Percentiles rank a stretch among this genome's conserved stretches.
phyloP scores from a whole-genome alignment of 768 basidiomycete species.

The Leccinum subgranulosum region DNA sequence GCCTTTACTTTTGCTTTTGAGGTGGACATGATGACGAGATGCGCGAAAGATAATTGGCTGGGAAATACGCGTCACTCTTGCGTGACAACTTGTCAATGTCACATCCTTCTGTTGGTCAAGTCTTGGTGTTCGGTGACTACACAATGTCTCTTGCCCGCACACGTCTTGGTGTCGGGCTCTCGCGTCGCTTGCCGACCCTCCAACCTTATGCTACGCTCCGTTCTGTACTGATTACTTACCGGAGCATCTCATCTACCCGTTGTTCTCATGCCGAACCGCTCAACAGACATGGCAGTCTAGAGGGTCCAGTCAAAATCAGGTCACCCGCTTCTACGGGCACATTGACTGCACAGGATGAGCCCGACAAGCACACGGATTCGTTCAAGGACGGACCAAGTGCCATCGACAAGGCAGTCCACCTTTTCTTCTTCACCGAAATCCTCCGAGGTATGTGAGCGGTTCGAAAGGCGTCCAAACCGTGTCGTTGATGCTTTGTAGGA shows the following conservation, averaged over 20 bases:
- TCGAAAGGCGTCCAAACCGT: neutral
- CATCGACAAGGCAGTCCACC: conserved; percentile 90
- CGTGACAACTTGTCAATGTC: conserved; percentile 32
- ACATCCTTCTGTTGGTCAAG: conserved; percentile 16
- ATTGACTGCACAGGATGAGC: conserved; percentile 37
- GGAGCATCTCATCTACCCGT: conserved; percentile 32
- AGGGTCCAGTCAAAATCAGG: conserved; percentile 26
- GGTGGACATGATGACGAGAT: conserved; percentile 41
- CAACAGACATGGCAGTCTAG: conserved; percentile 13
- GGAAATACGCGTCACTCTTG: conserved; percentile 16
- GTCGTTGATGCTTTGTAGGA: conserved; percentile 46
- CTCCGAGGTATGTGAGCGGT: conserved; percentile 68
- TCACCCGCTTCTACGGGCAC: conserved; percentile 34
- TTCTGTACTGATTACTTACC: conserved; percentile 42
- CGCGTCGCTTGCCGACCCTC: conserved; percentile 38
- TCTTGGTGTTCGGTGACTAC: conserved; percentile 16
- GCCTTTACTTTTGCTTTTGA: conserved; percentile 60
- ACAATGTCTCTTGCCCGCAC: conserved; percentile 59
- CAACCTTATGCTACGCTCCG: conserved; percentile 29
- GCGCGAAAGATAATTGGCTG: conserved; percentile 26
- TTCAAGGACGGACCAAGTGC: conserved; percentile 84
- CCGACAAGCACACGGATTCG: conserved; percentile 57
- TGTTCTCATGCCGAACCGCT: conserved; percentile 22
- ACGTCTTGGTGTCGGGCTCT: conserved; percentile 50
- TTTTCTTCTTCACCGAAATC: conserved; percentile 99